A percentile compares a stretch with the other conserved stretches of the same genome.
phyloP scores from a whole-genome alignment of 768 basidiomycete species.

The Goffeauzyma gilvescens region DNA sequence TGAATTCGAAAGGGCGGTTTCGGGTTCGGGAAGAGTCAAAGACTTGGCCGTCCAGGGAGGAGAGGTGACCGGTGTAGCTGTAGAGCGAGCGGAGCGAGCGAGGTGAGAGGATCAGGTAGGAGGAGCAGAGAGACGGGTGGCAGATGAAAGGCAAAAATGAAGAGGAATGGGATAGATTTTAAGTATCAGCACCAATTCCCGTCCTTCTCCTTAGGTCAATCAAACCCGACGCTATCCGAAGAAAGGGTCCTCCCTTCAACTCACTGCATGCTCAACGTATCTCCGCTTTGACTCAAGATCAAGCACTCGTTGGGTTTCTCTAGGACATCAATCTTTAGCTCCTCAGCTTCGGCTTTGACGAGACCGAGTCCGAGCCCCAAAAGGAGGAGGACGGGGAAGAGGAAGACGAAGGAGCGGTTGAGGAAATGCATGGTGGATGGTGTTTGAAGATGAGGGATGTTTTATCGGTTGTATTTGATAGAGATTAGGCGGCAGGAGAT shows the following conservation, averaged over 20 bases:
- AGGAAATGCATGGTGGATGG: too few species aligned
- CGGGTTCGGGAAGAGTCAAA: slow-evolving; percentile 84
- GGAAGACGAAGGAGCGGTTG: too few species aligned
- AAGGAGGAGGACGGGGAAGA: slow-evolving; percentile 2
- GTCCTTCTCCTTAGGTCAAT: too few species aligned
- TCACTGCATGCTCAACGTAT: slow-evolving; percentile 31
- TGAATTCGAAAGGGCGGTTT: slow-evolving; percentile 53
- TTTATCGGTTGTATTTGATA: too few species aligned
- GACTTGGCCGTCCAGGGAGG: slow-evolving; percentile 52
- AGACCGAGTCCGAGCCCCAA: background rate
- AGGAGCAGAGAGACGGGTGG: background rate
- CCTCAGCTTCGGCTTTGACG: background rate
- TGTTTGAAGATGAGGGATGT: too few species aligned
- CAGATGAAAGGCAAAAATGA: background rate
- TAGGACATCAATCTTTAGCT: slow-evolving; percentile 26
- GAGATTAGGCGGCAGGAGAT: too few species aligned
- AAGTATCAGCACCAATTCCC: too few species aligned
- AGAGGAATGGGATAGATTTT: too few species aligned
- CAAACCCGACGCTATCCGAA: too few species aligned
- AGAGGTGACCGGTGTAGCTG: slow-evolving; percentile 60
- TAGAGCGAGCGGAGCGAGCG: background rate
- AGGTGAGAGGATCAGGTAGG: background rate
- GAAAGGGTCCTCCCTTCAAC: too few species aligned
- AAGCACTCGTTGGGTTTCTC: slow-evolving; percentile 29
- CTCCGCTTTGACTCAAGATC: slow-evolving; percentile 26